Evolutionary conservation across 1,284 basidiomycete genomes (phyloP).

Genomic region (Fistulinella cinereoalba): DNA sequence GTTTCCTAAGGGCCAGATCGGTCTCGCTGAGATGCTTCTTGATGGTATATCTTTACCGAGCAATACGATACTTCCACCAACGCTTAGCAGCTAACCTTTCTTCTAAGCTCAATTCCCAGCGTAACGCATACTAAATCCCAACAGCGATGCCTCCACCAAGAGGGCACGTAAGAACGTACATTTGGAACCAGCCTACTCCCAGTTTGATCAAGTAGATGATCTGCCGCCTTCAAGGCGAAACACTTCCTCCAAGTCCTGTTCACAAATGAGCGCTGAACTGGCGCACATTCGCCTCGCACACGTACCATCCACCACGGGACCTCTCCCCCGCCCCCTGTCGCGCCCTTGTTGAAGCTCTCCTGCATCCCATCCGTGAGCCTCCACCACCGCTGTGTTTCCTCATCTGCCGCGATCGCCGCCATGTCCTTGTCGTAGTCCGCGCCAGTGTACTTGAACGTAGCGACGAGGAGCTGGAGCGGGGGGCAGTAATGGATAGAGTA

Average conservation of each 20-base stretch:
- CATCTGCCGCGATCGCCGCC: constrained; percentile 59
- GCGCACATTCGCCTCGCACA: background rate
- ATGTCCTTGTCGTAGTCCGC: constrained; percentile 66
- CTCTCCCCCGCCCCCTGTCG: constrained; percentile 61
- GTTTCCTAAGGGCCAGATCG: no score
- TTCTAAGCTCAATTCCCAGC: no score
- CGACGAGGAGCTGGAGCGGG: constrained; percentile 63
- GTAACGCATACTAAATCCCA: no score
- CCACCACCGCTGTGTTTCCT: constrained; percentile 76
- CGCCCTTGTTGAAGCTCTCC: constrained; percentile 66
- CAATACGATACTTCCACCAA: no score
- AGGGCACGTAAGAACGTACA: no score
- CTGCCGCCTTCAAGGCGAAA: constrained; percentile 61
- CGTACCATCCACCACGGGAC: constrained; percentile 73
- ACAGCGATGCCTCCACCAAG: no score
- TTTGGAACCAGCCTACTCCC: no score
- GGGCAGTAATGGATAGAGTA: constrained; percentile 75
- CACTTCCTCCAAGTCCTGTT: constrained; percentile 62
- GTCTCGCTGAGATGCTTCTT: no score
- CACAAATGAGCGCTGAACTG: background rate
- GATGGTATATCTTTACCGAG: no score
- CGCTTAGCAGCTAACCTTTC: no score
- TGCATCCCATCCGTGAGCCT: constrained; percentile 75
- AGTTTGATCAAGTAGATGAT: constrained; percentile 6
- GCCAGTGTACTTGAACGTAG: constrained; percentile 65